Evolutionary conservation across 768 basidiomycete species (phyloP).

Genomic region (Obba rivulosa): DNA sequence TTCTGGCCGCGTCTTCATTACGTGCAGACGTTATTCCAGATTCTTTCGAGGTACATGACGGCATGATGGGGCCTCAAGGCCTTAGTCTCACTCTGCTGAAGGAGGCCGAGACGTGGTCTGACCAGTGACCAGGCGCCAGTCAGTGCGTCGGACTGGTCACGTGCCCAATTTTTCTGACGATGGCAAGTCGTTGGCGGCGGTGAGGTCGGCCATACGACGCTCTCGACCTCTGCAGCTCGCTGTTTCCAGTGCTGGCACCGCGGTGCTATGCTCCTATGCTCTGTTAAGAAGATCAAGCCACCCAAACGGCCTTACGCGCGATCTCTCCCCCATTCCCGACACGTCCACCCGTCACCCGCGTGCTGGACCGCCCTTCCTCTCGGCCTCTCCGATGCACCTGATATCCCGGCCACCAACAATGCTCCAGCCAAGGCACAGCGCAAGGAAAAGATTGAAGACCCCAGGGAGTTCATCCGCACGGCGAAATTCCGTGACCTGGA

Average conservation of each 20-base stretch:
- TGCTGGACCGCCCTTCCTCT: conserved; percentile 6
- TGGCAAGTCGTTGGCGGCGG: no score
- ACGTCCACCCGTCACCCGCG: conserved; percentile 3
- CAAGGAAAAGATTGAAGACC: not conserved
- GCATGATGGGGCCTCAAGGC: not conserved
- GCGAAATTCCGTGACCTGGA: conserved; percentile 9
- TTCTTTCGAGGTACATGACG: no score
- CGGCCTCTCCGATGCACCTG: not conserved
- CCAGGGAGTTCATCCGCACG: not conserved
- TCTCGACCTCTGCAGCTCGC: no score
- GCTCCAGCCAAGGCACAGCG: not conserved
- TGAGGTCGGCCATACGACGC: not conserved
- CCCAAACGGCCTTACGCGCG: no score
- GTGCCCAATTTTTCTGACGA: not conserved
- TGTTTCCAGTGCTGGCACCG: not conserved
- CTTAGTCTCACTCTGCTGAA: not conserved
- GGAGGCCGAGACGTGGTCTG: not conserved
- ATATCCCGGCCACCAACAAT: not conserved
- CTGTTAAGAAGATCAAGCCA: not conserved
- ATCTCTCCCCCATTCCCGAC: conserved; percentile 1
- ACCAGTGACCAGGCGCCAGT: conserved; percentile 4
- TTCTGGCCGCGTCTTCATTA: no score
- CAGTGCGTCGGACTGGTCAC: conserved; percentile 6
- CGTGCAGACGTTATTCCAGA: no score
- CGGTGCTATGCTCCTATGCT: not conserved